Base-by-base conservation (phyloP, 306 rosid species). In the Cucurbita ficifolia region DNA sequence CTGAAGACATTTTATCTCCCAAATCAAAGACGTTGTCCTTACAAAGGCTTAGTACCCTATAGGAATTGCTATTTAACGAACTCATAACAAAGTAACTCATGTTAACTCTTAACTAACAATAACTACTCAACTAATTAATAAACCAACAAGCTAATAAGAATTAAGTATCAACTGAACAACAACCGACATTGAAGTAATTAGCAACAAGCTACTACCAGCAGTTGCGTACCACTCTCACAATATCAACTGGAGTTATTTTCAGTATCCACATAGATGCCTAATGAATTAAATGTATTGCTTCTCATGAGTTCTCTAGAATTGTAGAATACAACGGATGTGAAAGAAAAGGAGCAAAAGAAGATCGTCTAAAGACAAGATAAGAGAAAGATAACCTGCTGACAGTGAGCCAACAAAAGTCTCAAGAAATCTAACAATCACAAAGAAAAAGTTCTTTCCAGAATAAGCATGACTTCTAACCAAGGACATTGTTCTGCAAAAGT, bases 331-430 rank as follows among this genome's bases (percentile, higher is more conserved):
- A 69, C 10, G 14, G 45, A 69, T 68, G 8, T 24, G 62, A 67
- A 10, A 68, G 58, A 7, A 42, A 49, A 53, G 46, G 12, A 24
- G 40, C 2, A 53, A 17, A 71, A 51, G 12, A 18, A 35, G 75
- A 53, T 54, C 10, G 45, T 17, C 12, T 53, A 53, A 40, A 8
- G 46, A 51, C 52, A 78, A 13, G 67, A 71, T 58, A 60, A 18
- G 24, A 35, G 57, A 76, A 56, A 61, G 76, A 81, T 75, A 24
- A 94, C 99, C 97, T 84, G 99, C 89, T 75, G 99, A 94, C 92
- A 94, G 21, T 35, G 99, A 94, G 77, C 99, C 99, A 70, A 91
- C 92, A 83, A 94, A 94, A 72, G 99, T 94, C 88, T 94, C 99
- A 75, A 94, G 87, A 89, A 94, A 94, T 82, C 96, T 84, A 72